A percentile compares a stretch with the other conserved stretches of the same genome.
Evolutionary conservation across 1,284 basidiomycete species (phyloP).

Genomic region (Sutorius eximius): DNA sequence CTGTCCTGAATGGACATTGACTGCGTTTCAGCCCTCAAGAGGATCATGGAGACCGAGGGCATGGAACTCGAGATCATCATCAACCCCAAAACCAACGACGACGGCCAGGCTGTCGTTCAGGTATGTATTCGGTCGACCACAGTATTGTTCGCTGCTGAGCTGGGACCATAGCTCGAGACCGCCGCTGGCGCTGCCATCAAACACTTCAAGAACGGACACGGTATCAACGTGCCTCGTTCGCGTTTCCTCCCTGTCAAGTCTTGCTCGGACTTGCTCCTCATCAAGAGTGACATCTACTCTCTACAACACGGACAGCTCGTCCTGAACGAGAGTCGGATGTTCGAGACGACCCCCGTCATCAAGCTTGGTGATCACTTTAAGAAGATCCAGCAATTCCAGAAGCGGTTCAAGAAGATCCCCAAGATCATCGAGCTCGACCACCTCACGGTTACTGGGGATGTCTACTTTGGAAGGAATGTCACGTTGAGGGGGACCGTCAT

Average conservation of each 20-base stretch:
- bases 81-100: slow-evolving; percentile 90
- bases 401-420: slow-evolving; percentile 96
- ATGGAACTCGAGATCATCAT: slow-evolving; percentile 94
- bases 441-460: slow-evolving; percentile 94
- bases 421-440: slow-evolving; percentile 94
- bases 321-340: slow-evolving; percentile 89
- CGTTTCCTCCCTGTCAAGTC: slow-evolving; percentile 97
- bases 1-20: slow-evolving; percentile 2
- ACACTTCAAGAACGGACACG: slow-evolving; percentile 93
- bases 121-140: slow-evolving; percentile 25
- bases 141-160: slow-evolving; percentile 15
- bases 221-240: slow-evolving; percentile 96
- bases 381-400: slow-evolving; percentile 96
- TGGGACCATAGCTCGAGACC: slow-evolving; percentile 81
- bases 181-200: slow-evolving; percentile 98
- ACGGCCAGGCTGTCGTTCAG: slow-evolving; percentile 85
- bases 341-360: slow-evolving; percentile 95
- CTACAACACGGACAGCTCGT: slow-evolving; percentile 93
- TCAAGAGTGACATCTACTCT: slow-evolving; percentile 97
- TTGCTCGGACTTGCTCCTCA: slow-evolving; percentile 88
- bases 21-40: slow-evolving; percentile 73
- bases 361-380: slow-evolving; percentile 95
- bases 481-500: slow-evolving; percentile 88
- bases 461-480: slow-evolving; percentile 93
- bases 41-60: slow-evolving; percentile 88